Evolutionary conservation across 768 basidiomycete genomes (phyloP).

Genomic region (Agrocybe praecox): DNA sequence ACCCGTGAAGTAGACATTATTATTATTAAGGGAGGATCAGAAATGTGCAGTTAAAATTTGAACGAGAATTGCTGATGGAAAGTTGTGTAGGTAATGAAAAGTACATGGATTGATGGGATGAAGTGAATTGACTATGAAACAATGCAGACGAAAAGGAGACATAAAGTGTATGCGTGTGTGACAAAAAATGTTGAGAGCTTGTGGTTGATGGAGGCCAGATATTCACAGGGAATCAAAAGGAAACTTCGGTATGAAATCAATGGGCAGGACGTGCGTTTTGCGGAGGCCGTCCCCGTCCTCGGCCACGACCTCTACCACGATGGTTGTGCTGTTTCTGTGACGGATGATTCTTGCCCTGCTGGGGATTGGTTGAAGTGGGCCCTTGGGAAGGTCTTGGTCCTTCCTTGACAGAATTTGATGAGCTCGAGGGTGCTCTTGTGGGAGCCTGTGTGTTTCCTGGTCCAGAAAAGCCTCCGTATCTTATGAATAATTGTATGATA

Average conservation of each 20-base stretch:
- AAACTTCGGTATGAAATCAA: slow-evolving; percentile 4
- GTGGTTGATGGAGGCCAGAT: not conserved
- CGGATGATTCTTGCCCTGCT: not conserved
- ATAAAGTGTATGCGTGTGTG: not conserved
- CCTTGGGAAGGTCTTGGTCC: not conserved
- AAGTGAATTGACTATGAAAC: slow-evolving; percentile 8
- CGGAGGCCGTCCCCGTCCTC: slow-evolving; percentile 40
- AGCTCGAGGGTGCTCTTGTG: not conserved
- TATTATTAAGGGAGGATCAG: not conserved
- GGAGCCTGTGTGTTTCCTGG: not conserved
- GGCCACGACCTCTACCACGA: slow-evolving; percentile 35
- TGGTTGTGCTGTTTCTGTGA: slow-evolving; percentile 13
- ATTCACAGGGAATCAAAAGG: not conserved
- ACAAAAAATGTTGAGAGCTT: not conserved
- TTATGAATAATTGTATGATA: slow-evolving; percentile 48
- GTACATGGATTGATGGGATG: not conserved
- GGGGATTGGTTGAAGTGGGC: not conserved
- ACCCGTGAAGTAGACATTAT: not conserved
- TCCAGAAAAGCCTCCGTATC: slow-evolving; percentile 13
- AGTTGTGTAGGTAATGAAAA: not conserved
- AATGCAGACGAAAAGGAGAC: slow-evolving; percentile 2
- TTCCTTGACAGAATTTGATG: not conserved
- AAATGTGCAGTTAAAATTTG: not conserved
- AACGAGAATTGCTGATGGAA: not conserved
- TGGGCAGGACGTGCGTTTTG: slow-evolving; percentile 15